Conservation (phyloP, 352 stramenopile genomes). For the Pythium grandisporangium region DNA sequence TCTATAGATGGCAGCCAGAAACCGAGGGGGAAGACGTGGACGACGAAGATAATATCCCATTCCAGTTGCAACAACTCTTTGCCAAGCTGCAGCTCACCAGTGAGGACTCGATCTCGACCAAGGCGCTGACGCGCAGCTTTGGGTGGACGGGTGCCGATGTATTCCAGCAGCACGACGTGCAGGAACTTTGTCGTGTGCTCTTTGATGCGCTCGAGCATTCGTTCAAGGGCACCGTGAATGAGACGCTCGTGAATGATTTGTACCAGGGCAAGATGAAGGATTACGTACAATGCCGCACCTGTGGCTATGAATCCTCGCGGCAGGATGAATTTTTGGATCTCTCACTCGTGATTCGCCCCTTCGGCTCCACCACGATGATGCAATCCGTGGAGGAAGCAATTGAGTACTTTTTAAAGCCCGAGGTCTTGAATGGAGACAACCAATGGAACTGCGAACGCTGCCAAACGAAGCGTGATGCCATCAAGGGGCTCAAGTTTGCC, state of each 20-base stretch:
- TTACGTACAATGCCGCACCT: conserved; percentile 82
- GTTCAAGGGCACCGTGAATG: conserved; percentile 81
- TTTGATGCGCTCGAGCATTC: conserved; percentile 87
- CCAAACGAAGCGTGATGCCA: conserved; percentile 78
- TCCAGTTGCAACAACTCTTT: conserved; percentile 90
- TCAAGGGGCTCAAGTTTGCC: conserved; percentile 87
- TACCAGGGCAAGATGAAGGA: conserved; percentile 84
- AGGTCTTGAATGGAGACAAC: conserved; percentile 86
- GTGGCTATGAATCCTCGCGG: conserved; percentile 76
- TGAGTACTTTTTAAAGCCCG: conserved; percentile 79
- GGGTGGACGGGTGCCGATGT: conserved; percentile 85
- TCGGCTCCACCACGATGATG: conserved; percentile 81
- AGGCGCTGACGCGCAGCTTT: conserved; percentile 88
- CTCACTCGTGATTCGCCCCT: conserved; percentile 85
- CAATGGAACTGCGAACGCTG: conserved; percentile 84
- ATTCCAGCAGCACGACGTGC: conserved; percentile 89
- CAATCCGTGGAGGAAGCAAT: conserved; percentile 81
- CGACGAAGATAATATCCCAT: conserved; percentile 76
- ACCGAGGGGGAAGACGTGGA: conserved; percentile 37
- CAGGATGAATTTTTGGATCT: conserved; percentile 86
- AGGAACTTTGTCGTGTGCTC: conserved; percentile 87
- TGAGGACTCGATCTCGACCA: conserved; percentile 63
- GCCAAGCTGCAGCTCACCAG: conserved; percentile 80
- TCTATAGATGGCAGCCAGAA: conserved; percentile 58
- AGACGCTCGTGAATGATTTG: conserved; percentile 83